Evolutionary conservation across 2,329 filamentous ascomycete genomes (phyloP), one percentile per base, ranked within the genome.

Genomic region (Diatrype stigma): DNA sequence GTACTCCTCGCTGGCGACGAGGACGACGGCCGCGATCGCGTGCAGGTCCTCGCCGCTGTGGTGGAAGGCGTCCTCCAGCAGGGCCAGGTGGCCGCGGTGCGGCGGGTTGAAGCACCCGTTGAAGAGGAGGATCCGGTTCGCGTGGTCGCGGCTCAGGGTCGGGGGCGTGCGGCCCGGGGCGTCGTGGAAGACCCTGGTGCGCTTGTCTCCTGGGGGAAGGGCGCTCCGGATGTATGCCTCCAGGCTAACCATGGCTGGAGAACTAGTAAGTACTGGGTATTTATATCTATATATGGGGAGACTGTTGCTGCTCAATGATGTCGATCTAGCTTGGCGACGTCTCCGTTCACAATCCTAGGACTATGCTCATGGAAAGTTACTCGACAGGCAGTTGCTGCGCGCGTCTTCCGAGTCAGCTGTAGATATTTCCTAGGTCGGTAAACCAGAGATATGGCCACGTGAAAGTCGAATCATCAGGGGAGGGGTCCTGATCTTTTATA

Each of bases 71-170:
- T 70, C 59, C 1, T 51, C 48, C 1, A 73, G 61, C 3, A 72
- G 61, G 0, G 65, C 51, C 1, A 64, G 42, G 44, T 72, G 70
- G 0, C 69, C 68, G 6, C 51, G 56, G 46, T 71, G 68, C 14
- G 70, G 68, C 1, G 70, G 70, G 47, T 73, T 71, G 57, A 72
- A 72, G 10, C 63, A 64, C 0, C 70, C 70, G 1, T 67, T 67
- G 47, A 61, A 72, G 1, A 72, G 21, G 1, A 72, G 53, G n/a
- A 72, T 60, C 8, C 50, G 53, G 46, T 58, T 59, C 42, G 16
- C 48, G 17, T 48, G 38, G 42, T 38, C 45, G 14, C 30, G 47
- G 22, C 21, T 23, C n/a, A 60, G 51, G 3, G 37, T 16, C 12
- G 51, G 51, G 14, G 35, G 10, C 7, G 35, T 34, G 12, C 16